Percentiles rank a stretch among this genome's conserved stretches.
phyloP scores from a whole-genome alignment of 2,329 filamentous ascomycete genomes.

The Pseudogymnoascus sp. region DNA sequence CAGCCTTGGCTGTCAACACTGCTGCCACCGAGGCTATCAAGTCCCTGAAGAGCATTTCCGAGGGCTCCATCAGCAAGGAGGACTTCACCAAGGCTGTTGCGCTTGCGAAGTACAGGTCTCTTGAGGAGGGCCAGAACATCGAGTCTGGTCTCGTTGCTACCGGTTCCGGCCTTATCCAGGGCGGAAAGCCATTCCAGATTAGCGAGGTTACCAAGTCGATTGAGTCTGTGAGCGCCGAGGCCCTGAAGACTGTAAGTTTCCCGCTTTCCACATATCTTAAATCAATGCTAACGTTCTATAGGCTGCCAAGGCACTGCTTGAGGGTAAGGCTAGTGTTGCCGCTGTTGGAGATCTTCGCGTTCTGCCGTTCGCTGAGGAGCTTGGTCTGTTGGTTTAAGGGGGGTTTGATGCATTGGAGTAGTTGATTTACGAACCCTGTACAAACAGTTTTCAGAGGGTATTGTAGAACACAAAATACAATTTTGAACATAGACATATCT shows the following conservation, averaged over 20 bases:
- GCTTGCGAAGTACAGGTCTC: conserved; percentile 83
- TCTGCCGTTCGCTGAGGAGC: conserved; percentile 86
- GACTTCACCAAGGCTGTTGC: conserved; percentile 87
- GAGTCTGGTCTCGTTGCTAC: conserved; percentile 72
- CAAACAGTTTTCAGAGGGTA: conserved; percentile 31
- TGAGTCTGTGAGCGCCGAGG: conserved; percentile 72
- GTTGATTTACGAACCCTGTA: conserved; percentile 23
- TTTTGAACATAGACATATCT: conserved; percentile 15
- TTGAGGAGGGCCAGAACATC: conserved; percentile 73
- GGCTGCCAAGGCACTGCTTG: conserved; percentile 81
- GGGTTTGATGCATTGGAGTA: conserved; percentile 22
- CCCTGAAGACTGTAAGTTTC: conserved; percentile 71
- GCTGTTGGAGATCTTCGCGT: conserved; percentile 85
- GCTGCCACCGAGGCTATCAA: conserved; percentile 72
- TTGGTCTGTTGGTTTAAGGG: conserved; percentile 86
- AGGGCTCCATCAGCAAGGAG: conserved; percentile 70
- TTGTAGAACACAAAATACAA: conserved; percentile 26
- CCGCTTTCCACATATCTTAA: background rate
- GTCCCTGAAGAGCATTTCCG: conserved; percentile 71
- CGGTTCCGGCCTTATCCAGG: conserved; percentile 74
- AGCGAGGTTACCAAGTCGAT: conserved; percentile 70
- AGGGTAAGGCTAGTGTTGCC: conserved; percentile 81
- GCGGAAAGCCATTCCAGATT: conserved; percentile 75
- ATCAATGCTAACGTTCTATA: conserved; percentile 36
- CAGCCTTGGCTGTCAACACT: conserved; percentile 62